Conservation (phyloP, 2,329 filamentous ascomycete genomes). For the Scedosporium dehoogii region DNA sequence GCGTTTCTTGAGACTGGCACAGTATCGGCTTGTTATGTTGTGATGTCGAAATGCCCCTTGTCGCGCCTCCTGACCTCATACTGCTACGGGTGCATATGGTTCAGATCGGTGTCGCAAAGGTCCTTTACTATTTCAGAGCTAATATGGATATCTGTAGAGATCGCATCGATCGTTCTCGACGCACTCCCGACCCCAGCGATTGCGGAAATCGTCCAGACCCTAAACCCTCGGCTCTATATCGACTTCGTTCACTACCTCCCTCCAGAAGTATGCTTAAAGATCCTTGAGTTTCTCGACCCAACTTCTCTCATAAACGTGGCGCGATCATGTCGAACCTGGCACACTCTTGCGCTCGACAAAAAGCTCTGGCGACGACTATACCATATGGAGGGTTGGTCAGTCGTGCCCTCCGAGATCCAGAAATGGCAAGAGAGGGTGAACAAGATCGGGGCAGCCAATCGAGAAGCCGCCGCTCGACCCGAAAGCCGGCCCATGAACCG, state of each 20-base stretch:
- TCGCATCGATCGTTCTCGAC: constrained; percentile 69
- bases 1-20: background rate
- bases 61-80: too few relatives aligned
- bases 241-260: constrained; percentile 82
- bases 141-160: constrained; percentile 43
- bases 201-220: constrained; percentile 66
- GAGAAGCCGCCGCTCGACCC: background rate
- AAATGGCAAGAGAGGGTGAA: constrained; percentile 4
- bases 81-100: constrained; percentile 7
- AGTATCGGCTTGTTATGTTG: background rate
- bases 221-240: constrained; percentile 80
- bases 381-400: constrained; percentile 75
- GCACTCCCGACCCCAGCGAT: constrained; percentile 73
- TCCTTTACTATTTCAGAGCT: constrained; percentile 8
- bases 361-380: constrained; percentile 82
- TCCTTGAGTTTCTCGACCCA: constrained; percentile 79
- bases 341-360: constrained; percentile 68
- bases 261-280: constrained; percentile 80
- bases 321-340: constrained; percentile 72
- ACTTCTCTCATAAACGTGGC: constrained; percentile 71
- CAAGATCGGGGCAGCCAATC: background rate
- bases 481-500: background rate
- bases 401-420: constrained; percentile 54
- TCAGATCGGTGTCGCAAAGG: background rate
- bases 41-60: too few relatives aligned